A percentile compares a stretch with the other conserved stretches of the same genome.
These are phyloP conservation scores for Mollisiaceae sp. DNA, from an alignment of 2,329 filamentous ascomycete species.

Conservation along the genomic window DNA sequence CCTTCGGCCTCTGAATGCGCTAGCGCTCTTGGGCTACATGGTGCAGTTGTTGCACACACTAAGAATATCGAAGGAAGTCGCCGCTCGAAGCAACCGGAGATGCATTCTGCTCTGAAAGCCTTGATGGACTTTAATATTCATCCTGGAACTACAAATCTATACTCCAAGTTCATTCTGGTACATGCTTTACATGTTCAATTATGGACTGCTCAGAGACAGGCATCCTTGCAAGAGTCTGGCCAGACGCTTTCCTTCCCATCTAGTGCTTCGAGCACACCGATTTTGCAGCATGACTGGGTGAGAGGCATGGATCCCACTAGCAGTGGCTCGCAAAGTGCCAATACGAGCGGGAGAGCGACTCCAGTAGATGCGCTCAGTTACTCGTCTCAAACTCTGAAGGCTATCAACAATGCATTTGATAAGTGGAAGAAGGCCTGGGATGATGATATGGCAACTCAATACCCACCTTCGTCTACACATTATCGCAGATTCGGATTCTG, in stretches of 20 bases:
- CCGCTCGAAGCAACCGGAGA: slow-evolving; percentile 66
- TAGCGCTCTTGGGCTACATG: slow-evolving; percentile 67
- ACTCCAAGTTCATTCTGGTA: slow-evolving; percentile 75
- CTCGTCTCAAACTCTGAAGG: slow-evolving; percentile 49
- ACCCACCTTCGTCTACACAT: slow-evolving; percentile 60
- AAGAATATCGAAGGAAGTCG: slow-evolving; percentile 67
- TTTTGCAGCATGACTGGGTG: slow-evolving; percentile 64
- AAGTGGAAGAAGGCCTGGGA: slow-evolving; percentile 79
- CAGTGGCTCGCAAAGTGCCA: slow-evolving; percentile 50
- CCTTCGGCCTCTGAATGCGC: slow-evolving; percentile 63
- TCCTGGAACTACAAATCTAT: slow-evolving; percentile 70
- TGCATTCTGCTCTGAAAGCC: slow-evolving; percentile 64
- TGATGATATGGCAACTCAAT: slow-evolving; percentile 70
- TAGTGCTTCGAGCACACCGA: slow-evolving; percentile 59
- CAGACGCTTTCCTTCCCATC: slow-evolving; percentile 35
- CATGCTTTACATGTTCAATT: slow-evolving; percentile 71
- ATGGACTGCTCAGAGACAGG: slow-evolving; percentile 53
- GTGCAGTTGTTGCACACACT: slow-evolving; percentile 57
- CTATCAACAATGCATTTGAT: slow-evolving; percentile 61
- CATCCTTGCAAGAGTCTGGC: slow-evolving; percentile 41
- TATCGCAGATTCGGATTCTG: slow-evolving; percentile 70
- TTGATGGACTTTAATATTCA: slow-evolving; percentile 65
- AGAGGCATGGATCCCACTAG: slow-evolving; percentile 48
- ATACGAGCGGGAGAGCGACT: slow-evolving; percentile 52
- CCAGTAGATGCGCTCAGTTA: slow-evolving; percentile 48